These are phyloP conservation scores for Hymenoscyphus occultus DNA, from an alignment of 2,329 filamentous ascomycete genomes.

Conservation along the genomic window DNA sequence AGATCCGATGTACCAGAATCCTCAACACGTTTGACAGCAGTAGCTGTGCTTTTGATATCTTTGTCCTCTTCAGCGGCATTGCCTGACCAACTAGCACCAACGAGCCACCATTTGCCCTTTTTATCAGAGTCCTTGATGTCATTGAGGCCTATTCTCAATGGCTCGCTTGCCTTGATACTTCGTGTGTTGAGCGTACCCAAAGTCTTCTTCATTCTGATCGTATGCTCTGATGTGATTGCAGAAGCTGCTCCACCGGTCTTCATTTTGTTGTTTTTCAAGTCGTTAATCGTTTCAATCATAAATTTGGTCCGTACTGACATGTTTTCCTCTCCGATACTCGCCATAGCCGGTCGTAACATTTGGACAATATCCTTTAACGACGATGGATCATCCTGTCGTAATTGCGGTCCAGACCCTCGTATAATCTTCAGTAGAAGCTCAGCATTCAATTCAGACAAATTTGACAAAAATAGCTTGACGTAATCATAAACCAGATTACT, in stretches of 20 bases:
- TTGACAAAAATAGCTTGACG: slow-evolving; percentile 70
- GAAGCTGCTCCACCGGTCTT: slow-evolving; percentile 72
- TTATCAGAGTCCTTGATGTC: slow-evolving; percentile 83
- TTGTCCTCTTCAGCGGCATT: slow-evolving; percentile 29
- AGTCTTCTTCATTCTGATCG: slow-evolving; percentile 83
- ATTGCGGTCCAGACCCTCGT: slow-evolving; percentile 73
- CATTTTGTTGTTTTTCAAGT: slow-evolving; percentile 89
- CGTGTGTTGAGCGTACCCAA: slow-evolving; percentile 72
- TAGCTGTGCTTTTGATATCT: slow-evolving; percentile 34
- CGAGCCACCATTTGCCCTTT: slow-evolving; percentile 96
- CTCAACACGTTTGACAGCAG: slow-evolving; percentile 30
- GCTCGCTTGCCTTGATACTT: slow-evolving; percentile 70
- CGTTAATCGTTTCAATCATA: slow-evolving; percentile 95
- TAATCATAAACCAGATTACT: slow-evolving; percentile 88
- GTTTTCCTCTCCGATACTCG: slow-evolving; percentile 63
- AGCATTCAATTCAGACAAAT: slow-evolving; percentile 80
- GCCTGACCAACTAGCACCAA: slow-evolving; percentile 85
- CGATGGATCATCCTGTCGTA: slow-evolving; percentile 85
- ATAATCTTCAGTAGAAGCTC: slow-evolving; percentile 85
- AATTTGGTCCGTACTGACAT: slow-evolving; percentile 89
- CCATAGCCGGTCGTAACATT: slow-evolving; percentile 70
- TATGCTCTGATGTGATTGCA: slow-evolving; percentile 73
- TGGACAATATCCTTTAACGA: slow-evolving; percentile 85
- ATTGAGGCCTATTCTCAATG: slow-evolving; percentile 73
- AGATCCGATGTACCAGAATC: slow-evolving; percentile 35